Base-by-base conservation (phyloP, 768 basidiomycete species). In the Fomitopsis pulvina region DNA sequence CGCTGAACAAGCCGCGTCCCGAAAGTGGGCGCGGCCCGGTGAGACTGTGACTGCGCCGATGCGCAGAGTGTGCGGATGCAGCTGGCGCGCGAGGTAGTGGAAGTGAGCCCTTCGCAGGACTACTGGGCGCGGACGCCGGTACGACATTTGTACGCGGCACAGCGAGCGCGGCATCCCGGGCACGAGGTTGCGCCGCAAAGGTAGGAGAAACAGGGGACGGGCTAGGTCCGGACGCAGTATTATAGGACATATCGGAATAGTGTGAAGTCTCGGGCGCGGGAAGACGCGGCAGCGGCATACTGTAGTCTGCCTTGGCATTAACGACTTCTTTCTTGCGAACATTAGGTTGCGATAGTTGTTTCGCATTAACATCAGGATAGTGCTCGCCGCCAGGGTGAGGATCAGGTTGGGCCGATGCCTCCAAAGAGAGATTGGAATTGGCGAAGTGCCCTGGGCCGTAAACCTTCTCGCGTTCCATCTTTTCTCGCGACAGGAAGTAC, bases 371-470 rank as follows among this genome's bases (percentile, higher is more conserved):
- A 10, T 60, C 42, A 25, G 50, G 48, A 21, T 59, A 32, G 14
- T 47, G 34, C 1, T 64, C 59, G 21, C 70, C 63, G 21, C 45
- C 48, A 34, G 55, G 8, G 11, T 51, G 24, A 11, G 47, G 45
- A 30, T 60, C 55, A 28, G 59, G 45, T 20, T 62, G 47, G 21
- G 59, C 45, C 53, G 59, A 58, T 0, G 66, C 60, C 48, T 72
- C 65, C 14, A 89, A 63, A 22, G 84, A 87, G 10, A 93, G 68
- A 63, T 94, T 92, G 0, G 93, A 96, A 47, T 80, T 87, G 2
- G 96, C 96, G 67, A 99, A 99, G 54, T 89, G 83, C 3, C 93
- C 93, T 0, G 85, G 84, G 0, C 95, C 96, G 66, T 94, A 98
- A 6, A 99, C 88, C 45, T 80, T 77, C 58, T 99, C 96, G 48